Conservation (phyloP, 2,329 filamentous ascomycete genomes). For the Cladosporium sp. region DNA sequence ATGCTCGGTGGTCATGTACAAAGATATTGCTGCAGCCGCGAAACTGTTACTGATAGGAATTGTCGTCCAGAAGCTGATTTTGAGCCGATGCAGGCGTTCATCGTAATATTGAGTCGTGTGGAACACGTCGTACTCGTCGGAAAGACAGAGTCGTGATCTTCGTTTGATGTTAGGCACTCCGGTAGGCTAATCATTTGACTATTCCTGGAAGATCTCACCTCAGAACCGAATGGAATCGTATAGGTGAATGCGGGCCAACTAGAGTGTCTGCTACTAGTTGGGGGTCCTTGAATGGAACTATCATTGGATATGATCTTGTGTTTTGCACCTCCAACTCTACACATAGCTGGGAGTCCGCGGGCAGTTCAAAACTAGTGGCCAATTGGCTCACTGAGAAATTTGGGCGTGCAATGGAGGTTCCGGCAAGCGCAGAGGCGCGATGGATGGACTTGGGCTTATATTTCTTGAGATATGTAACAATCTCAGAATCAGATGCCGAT, state of each 20-base stretch:
- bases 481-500: too few species aligned
- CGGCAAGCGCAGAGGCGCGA: too few species aligned
- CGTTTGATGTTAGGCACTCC: not conserved
- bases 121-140: too few species aligned
- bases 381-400: not conserved
- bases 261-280: not conserved
- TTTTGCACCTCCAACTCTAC: too few species aligned
- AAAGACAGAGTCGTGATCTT: not conserved
- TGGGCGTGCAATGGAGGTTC: not conserved
- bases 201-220: not conserved
- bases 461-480: too few species aligned
- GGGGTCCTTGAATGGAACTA: not conserved
- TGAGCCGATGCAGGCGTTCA: not conserved
- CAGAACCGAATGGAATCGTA: not conserved
- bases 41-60: not conserved
- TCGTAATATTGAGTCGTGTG: not conserved
- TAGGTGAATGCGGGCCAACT: not conserved
- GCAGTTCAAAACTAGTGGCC: not conserved
- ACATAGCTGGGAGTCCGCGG: not conserved
- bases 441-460: not conserved
- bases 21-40: not conserved
- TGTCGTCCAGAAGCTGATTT: not conserved
- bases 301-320: not conserved
- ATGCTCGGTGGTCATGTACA: not conserved
- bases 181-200: not conserved